These are phyloP conservation scores for Neurospora tetraspora DNA, from an alignment of 495 filamentous ascomycete genomes.

Conservation along the genomic window DNA sequence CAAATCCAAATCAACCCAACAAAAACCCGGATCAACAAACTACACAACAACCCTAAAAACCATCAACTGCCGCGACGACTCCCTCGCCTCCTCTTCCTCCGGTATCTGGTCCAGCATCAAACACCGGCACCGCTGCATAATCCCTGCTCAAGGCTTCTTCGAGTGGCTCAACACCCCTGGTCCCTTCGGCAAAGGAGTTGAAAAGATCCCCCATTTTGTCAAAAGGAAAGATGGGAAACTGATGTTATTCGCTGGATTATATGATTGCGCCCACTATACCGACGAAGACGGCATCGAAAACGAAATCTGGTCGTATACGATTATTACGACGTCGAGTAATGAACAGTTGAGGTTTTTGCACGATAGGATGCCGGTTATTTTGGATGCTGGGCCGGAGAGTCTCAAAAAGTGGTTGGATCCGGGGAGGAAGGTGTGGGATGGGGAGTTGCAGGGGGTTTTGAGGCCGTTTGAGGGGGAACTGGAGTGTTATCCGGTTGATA, in stretches of 20 bases:
- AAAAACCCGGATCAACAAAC: constrained; percentile 31
- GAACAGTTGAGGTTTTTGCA: constrained; percentile 75
- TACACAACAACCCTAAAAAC: constrained; percentile 71
- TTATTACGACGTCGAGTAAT: constrained; percentile 84
- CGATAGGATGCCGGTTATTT: constrained; percentile 89
- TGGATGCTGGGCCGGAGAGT: constrained; percentile 65
- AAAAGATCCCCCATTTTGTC: constrained; percentile 69
- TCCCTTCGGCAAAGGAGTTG: constrained; percentile 51
- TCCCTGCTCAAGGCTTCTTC: constrained; percentile 87
- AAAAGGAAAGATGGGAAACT: constrained; percentile 71
- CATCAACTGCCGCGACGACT: constrained; percentile 94
- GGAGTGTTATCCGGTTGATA: constrained; percentile 74
- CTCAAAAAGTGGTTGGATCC: constrained; percentile 76
- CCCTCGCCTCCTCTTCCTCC: constrained; percentile 54
- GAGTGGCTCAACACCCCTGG: constrained; percentile 78
- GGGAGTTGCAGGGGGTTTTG: constrained; percentile 64
- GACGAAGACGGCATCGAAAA: constrained; percentile 16
- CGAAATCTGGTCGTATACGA: constrained; percentile 64
- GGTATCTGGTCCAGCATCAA: constrained; percentile 95
- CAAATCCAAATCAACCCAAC: constrained; percentile 2
- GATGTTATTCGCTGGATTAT: constrained; percentile 86
- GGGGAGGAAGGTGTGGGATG: constrained; percentile 56
- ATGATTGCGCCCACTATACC: constrained; percentile 79
- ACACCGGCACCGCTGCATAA: constrained; percentile 72
- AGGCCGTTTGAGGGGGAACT: constrained; percentile 71